Conservation (phyloP, 2,329 filamentous ascomycete species). For the Aspergillus sp. region DNA sequence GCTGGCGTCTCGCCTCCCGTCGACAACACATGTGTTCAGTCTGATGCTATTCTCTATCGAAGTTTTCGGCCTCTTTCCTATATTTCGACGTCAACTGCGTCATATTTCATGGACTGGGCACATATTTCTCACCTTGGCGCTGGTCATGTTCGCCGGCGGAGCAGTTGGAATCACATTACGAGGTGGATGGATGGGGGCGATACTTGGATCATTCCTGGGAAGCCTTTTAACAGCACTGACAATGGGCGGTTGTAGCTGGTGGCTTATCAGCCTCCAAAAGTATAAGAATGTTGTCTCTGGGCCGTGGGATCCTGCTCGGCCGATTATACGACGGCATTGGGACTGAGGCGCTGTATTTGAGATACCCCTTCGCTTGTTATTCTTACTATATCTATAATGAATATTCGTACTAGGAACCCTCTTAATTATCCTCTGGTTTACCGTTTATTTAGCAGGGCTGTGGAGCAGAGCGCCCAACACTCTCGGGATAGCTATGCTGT, state of each 20-base stretch:
- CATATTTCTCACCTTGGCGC: conserved; percentile 68
- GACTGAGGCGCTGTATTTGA: conserved; percentile 25
- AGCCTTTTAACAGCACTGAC: conserved; percentile 71
- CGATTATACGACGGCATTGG: conserved; percentile 51
- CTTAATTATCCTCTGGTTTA: not conserved
- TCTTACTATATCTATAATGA: not conserved
- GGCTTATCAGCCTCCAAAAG: conserved; percentile 93
- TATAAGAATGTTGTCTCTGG: conserved; percentile 99
- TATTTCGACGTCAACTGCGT: conserved; percentile 85
- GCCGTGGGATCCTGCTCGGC: conserved; percentile 94
- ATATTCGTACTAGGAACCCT: not conserved
- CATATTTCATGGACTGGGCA: conserved; percentile 82
- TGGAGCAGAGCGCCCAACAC: not conserved
- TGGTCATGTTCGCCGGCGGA: conserved; percentile 77
- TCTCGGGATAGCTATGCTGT: not conserved
- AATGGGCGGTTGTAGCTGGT: conserved; percentile 96
- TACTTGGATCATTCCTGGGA: conserved; percentile 75
- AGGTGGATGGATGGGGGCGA: conserved; percentile 54
- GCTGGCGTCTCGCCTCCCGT: conserved; percentile 82
- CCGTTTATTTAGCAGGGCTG: not conserved
- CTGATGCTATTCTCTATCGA: conserved; percentile 95
- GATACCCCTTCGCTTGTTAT: not conserved
- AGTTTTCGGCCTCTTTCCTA: conserved; percentile 95
- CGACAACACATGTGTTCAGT: conserved; percentile 91
- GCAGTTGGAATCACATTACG: conserved; percentile 66